Evolutionary conservation across 1,284 basidiomycete species (phyloP), one percentile per base, ranked within the genome.

Genomic region (Rhodotorula sp.): DNA sequence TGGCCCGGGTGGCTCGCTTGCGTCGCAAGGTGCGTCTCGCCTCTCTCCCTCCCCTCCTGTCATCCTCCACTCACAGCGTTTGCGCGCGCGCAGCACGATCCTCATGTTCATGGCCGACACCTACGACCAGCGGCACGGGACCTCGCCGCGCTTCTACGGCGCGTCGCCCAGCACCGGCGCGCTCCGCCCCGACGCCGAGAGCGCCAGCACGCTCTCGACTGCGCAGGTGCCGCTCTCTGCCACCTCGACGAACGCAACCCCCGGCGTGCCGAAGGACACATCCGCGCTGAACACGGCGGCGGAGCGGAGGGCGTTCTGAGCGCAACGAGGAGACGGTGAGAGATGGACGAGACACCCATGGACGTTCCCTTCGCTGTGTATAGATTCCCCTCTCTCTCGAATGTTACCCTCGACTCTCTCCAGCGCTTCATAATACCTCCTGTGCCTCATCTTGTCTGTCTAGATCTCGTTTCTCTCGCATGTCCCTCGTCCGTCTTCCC

Each of bases 101-200:
- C 57, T 71, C 66, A 64, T 76, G 71, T 69, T 74, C 71, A 44
- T 69, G 37, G 64, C 71, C 21, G 63, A 62, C 29, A 50, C 54
- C 10, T 54, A 63, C 62, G 67, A 69, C 57, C 53, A 53, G 27
- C 27, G 51, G n/a, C 22, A 68, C 62, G 66, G 62, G 5, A 65
- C 58, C 41, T 54, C 25, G 1, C 64, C 60, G 17, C 54, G 55
- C 46, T 54, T 21, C 32, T 54, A 34, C 8, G 53, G 53, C 53
- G 32, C 32, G 32, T 32, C 53, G 17, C 32, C 29, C 19, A 17
- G 8, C 19, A 17, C 21, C 19, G 19, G 32, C 29, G 53, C 19
- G 6, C 29, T 22, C 29, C 7, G 22, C 27, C n/a, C n/a, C n/a
- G 50, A 44, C 44, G n/a, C 1, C 9, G 50, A 51, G 27, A 51